Base-by-base conservation (phyloP, 2,329 filamentous ascomycete genomes). In the Stagonosporopsis rhizophila region DNA sequence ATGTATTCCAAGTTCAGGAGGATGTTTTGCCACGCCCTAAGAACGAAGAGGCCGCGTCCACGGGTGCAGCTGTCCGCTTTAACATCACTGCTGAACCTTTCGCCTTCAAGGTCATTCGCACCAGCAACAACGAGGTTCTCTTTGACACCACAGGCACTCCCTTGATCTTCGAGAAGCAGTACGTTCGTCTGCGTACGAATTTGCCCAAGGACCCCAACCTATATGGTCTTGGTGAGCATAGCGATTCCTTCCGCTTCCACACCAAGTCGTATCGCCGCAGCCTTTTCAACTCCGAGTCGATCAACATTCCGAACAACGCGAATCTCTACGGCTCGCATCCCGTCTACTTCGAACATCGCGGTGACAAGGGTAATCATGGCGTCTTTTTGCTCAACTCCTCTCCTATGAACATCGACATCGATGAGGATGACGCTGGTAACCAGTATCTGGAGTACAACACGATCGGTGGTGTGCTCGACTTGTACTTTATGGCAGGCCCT, bases 401-500 rank as follows among this genome's bases (percentile, higher is more conserved):
- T 32, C 70, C 72, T 19, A 92, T 92, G 87, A 89, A 93, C 58
- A 81, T 93, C 69, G 87, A 87, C 62, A 85, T 93, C 71, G 83
- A 91, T 69, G 83, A 85, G 58, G 84, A 83, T 3, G 78, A 81
- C 12, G 80, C 80, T 22, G 79, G 82, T 7, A 81, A 83, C 6
- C 87, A 93, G 70, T 91, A 88, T 55, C 82, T 95, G 5, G 89
- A 93, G 75, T 95, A 93, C 77, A 91, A 93, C 72, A 85, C 86
- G 1, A 81, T 94, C 0, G 90, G 91, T 6, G 91, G 91, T 9
- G 83, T 93, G 19, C 71, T 95, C 2, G 91, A 94, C 72, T 70
- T 84, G 25, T 83, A 83, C 71, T 83, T 83, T 69, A 58, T 84
- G 53, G 76, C 80, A 30, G 82, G 82, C 3, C 78, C 78, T 3